phyloP scores from a whole-genome alignment of 345 rosid genomes.

The Isatis tinctoria region DNA sequence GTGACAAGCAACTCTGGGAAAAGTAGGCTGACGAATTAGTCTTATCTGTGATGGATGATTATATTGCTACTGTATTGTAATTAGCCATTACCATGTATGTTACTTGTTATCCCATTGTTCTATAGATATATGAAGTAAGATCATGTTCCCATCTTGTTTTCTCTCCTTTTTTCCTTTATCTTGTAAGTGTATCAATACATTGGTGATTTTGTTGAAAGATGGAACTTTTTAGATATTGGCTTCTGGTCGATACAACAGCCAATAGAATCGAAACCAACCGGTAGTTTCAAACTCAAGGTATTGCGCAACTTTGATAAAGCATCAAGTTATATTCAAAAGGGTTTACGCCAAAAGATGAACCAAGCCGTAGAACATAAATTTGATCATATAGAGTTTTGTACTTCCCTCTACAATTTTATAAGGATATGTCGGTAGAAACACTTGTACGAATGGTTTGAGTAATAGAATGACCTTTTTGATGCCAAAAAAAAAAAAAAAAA shows the following conservation, averaged over 20 bases:
- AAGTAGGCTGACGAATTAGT: constrained; percentile 38
- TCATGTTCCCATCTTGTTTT: constrained; percentile 6
- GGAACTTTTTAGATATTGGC: background rate
- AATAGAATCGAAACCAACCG: background rate
- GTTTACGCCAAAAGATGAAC: background rate
- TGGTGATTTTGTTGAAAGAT: background rate
- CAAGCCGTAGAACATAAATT: no score
- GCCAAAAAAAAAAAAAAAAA: no score
- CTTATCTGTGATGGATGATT: constrained; percentile 18
- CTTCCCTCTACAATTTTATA: background rate
- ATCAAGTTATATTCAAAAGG: background rate
- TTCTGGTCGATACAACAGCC: background rate
- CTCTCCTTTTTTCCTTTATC: background rate
- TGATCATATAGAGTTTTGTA: background rate
- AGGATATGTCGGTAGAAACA: background rate
- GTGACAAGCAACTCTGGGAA: constrained; percentile 57
- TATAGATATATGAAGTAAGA: constrained; percentile 22
- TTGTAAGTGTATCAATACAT: background rate
- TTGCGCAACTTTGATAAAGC: background rate
- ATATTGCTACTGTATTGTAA: constrained; percentile 21
- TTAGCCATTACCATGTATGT: constrained; percentile 28
- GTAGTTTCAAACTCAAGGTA: background rate
- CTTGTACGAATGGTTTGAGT: background rate
- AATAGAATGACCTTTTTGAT: no score
- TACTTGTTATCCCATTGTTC: constrained; percentile 21